phyloP scores from a whole-genome alignment of 164 flowering plant species.

The Nymphaea colorata region DNA sequence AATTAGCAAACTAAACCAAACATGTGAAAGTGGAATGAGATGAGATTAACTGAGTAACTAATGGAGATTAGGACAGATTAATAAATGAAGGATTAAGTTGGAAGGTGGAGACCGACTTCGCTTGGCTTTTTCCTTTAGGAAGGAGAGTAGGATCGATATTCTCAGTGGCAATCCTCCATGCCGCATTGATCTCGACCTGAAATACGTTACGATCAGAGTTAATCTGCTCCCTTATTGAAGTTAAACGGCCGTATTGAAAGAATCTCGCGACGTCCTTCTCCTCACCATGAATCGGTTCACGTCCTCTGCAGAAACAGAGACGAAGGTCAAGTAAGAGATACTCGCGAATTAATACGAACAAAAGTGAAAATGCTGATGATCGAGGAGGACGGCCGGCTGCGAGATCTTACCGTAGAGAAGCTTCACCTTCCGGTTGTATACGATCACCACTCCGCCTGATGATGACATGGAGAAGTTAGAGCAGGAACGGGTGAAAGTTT shows the following conservation, averaged over 20 bases:
- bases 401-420: slow-evolving; percentile 52
- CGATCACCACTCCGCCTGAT: slow-evolving; percentile 86
- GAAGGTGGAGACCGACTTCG: slow-evolving; percentile 39
- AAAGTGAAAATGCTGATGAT: neutral
- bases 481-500: neutral
- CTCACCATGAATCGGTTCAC: slow-evolving; percentile 1
- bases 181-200: slow-evolving; percentile 72
- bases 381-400: neutral
- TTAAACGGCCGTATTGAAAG: too few relatives aligned
- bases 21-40: too few relatives aligned
- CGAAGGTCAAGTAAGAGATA: slow-evolving; percentile 2
- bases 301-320: neutral
- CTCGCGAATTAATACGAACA: neutral
- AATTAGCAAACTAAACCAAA: too few relatives aligned
- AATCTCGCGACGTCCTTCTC: neutral
- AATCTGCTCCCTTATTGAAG: too few relatives aligned
- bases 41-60: neutral
- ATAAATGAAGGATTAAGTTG: too few relatives aligned
- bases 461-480: neutral
- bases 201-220: neutral
- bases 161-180: slow-evolving; percentile 64
- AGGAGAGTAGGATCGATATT: slow-evolving; percentile 56
- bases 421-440: slow-evolving; percentile 81
- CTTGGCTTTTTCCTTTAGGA: slow-evolving; percentile 72
- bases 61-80: neutral